A percentile compares a stretch with the other conserved stretches of the same genome.
phyloP scores from a whole-genome alignment of 768 basidiomycete genomes.

The Boletus sp. region DNA sequence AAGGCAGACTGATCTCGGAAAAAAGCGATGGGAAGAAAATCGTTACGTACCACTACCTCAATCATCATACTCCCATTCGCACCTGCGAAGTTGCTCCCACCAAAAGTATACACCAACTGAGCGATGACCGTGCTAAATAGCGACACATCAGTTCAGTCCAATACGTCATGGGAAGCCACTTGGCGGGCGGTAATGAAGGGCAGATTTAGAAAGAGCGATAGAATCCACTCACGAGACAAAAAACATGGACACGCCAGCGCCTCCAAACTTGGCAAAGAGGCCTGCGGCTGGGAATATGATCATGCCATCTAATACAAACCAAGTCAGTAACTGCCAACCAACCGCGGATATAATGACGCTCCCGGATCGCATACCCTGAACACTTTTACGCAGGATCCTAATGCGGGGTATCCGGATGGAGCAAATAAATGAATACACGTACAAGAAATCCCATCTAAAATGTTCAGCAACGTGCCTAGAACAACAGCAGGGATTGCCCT shows the following conservation, averaged over 20 bases:
- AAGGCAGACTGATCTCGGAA: not conserved
- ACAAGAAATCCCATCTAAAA: slow-evolving; percentile 94
- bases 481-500: slow-evolving; percentile 77
- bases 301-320: slow-evolving; percentile 71
- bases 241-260: slow-evolving; percentile 94
- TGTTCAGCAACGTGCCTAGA: slow-evolving; percentile 81
- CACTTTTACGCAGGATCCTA: slow-evolving; percentile 6
- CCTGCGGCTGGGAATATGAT: slow-evolving; percentile 88
- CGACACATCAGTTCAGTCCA: not conserved
- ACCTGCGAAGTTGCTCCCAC: slow-evolving; percentile 86
- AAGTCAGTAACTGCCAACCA: slow-evolving; percentile 1
- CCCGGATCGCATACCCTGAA: not conserved
- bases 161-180: not conserved
- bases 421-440: slow-evolving; percentile 30
- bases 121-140: slow-evolving; percentile 62
- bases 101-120: slow-evolving; percentile 81
- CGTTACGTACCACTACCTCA: slow-evolving; percentile 79
- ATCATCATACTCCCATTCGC: slow-evolving; percentile 99
- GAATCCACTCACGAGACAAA: slow-evolving; percentile 65
- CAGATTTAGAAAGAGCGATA: not conserved
- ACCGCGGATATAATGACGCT: not conserved
- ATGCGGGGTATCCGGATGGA: not conserved
- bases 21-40: not conserved
- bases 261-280: slow-evolving; percentile 77
- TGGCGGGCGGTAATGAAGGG: slow-evolving; percentile 5